Base-by-base conservation (phyloP, 768 basidiomycete species). In the Lactarius sp. region DNA sequence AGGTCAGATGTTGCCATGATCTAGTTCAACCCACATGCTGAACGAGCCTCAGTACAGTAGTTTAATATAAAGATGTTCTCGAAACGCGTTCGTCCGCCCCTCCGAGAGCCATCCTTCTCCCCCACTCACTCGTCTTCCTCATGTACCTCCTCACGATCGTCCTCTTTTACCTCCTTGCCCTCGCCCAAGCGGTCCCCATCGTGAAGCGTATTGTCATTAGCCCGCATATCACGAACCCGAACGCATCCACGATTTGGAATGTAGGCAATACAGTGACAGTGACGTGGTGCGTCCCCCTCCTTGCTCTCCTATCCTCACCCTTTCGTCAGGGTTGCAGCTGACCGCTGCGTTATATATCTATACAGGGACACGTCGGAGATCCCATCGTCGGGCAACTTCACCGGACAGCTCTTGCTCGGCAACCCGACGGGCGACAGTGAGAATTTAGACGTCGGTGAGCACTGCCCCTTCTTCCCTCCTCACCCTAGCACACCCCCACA, bases 371-470 rank as follows among this genome's bases (percentile, higher is more conserved):
- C 70, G 0, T 59, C 68, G 44, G 63, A 73, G 49, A 70, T 86
- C 34, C 83, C 83, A 4, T n/a, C 20, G 3, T 72, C 76, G 44
- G 71, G 70, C 33, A 71, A 74, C 64, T 71, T 73, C 4, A 78
- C 75, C 5, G 75, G 84, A 6, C 31, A 73, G 36, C 64, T 85
- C 52, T 69, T 84, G 5, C 77, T 85, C 22, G 84, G 84, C 13
- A 75, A 75, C 65, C 12, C 68, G 60, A 64, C 69, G 66, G 69
- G 68, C 59, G 71, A 72, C 59, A 64, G 65, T 22, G 67, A 62
- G 56, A 78, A 77, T 56, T 82, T 85, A 68, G 77, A 85, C 65
- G 73, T 84, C 33, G 51, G 85, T 84, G 64, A 65, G 82, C 71
- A 4, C 37, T 34, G 8, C 10, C 36, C 22, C 57, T 27, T 3